phyloP scores from a whole-genome alignment of 2,329 filamentous ascomycete genomes.

The Chaetomium sp. region DNA sequence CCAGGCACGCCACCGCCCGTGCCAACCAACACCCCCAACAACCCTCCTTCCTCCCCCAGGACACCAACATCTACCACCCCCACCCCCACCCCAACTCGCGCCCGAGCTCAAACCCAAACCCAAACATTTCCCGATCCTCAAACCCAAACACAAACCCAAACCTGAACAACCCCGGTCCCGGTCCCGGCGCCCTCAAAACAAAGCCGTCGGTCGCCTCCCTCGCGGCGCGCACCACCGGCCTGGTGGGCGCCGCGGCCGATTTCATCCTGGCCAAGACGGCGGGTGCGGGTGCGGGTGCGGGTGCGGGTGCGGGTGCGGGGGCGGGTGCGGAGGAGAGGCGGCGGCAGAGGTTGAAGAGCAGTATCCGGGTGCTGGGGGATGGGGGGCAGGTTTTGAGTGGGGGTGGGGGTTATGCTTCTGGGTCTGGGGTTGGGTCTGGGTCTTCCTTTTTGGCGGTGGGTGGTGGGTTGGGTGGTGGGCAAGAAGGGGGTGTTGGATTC shows the following conservation, averaged over 20 bases:
- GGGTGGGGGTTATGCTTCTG: neutral
- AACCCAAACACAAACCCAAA: neutral
- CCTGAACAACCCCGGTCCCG: neutral
- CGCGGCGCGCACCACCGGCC: neutral
- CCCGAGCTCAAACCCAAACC: neutral
- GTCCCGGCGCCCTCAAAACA: neutral
- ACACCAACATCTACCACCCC: neutral
- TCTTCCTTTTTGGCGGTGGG: neutral
- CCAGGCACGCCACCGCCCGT: neutral
- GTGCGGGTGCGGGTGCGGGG: no score
- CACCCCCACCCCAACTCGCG: neutral
- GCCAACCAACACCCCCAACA: conserved; percentile 1
- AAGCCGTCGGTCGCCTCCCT: neutral
- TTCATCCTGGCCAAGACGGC: neutral
- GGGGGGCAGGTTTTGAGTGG: conserved; percentile 16
- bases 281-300: no score
- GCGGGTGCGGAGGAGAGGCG: conserved; percentile 38
- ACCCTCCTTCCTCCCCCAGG: neutral
- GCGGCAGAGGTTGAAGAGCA: conserved; percentile 42
- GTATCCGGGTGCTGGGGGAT: conserved; percentile 41
- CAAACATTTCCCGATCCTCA: neutral
- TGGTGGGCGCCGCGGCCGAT: neutral
- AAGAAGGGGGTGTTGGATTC: neutral
- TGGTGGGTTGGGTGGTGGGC: neutral
- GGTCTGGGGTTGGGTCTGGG: neutral